These are phyloP conservation scores for Pyricularia grisea DNA, from an alignment of 2,329 filamentous ascomycete genomes.

Conservation along the genomic window DNA sequence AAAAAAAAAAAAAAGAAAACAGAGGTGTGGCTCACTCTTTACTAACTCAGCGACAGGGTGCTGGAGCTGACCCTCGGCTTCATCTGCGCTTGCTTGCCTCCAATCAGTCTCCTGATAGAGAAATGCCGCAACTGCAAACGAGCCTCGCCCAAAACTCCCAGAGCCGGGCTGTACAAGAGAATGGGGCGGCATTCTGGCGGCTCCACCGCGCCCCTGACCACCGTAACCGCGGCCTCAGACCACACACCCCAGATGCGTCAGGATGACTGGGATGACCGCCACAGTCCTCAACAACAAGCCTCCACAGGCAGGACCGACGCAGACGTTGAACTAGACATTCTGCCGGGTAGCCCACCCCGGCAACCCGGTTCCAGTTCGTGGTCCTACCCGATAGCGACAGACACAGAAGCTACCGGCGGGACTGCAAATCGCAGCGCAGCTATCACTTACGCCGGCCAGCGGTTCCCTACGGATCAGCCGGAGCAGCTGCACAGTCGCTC, in stretches of 20 bases:
- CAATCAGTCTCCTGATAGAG: conserved; percentile 1
- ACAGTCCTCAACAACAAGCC: background rate
- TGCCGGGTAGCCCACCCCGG: background rate
- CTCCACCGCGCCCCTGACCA: background rate
- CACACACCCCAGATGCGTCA: no score
- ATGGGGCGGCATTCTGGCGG: background rate
- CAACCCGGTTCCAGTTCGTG: background rate
- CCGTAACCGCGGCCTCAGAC: background rate
- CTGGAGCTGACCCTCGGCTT: background rate
- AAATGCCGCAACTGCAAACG: background rate
- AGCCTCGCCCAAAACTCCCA: background rate
- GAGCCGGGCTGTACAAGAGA: background rate
- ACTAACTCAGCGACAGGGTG: background rate
- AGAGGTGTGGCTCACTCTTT: background rate
- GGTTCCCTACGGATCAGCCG: background rate
- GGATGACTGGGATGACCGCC: background rate
- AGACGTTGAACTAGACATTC: background rate
- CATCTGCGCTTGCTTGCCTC: conserved; percentile 3
- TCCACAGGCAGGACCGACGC: background rate
- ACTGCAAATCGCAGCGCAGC: background rate
- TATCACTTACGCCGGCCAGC: background rate
- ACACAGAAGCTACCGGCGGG: background rate
- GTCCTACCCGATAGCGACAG: background rate
- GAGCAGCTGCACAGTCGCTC: background rate
- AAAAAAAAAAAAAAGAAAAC: no score